Base-by-base conservation (phyloP, 768 basidiomycete species). In the Coprinopsis strossmayeri region DNA sequence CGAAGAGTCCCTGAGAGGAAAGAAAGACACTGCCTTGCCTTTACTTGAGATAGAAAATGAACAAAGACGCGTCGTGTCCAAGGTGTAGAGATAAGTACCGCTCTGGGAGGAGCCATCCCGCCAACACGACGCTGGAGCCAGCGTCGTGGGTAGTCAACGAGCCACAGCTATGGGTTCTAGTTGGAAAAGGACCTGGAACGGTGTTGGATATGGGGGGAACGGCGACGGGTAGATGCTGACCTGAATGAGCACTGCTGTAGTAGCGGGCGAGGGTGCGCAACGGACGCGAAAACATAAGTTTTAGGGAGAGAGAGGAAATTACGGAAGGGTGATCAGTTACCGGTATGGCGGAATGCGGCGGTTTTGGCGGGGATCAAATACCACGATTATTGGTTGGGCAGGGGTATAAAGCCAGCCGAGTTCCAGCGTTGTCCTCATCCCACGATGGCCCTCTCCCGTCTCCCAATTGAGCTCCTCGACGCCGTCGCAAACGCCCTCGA, bases 41-140 rank as follows among this genome's bases (percentile, higher is more conserved):
- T 84, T 84, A 26, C 89, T 92, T 69, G 60, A 26, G 23, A 60
- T 58, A 54, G 57, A 52, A 61, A 58, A 58, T 73, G 56, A 72
- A 66, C 55, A 55, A 60, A 55, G 52, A 59, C 50, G 34, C 48
- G 51, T 59, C 60, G 59, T 61, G 67, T 61, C 62, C 5, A 64
- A 61, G 61, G 50, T 48, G 38, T 49, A 59, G 57, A 57, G 57
- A 56, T 51, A 69, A 76, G 67, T 67, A 91, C 90, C 91, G 79
- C 67, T 84, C 85, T 48, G 82, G 78, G 56, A 87, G 81, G 50
- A 95, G 69, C 84, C 86, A 90, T 27, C 93, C 93, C 20, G 84
- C 73, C 28, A 97, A 70, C 50, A 85, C 74, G 52, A 93, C 89
- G 51, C 59, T 60, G 15, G 66, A 55, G 54, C 82, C 87, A 45